phyloP scores from a whole-genome alignment of 106 monocot species.

The Dioscorea zingiberensis region DNA sequence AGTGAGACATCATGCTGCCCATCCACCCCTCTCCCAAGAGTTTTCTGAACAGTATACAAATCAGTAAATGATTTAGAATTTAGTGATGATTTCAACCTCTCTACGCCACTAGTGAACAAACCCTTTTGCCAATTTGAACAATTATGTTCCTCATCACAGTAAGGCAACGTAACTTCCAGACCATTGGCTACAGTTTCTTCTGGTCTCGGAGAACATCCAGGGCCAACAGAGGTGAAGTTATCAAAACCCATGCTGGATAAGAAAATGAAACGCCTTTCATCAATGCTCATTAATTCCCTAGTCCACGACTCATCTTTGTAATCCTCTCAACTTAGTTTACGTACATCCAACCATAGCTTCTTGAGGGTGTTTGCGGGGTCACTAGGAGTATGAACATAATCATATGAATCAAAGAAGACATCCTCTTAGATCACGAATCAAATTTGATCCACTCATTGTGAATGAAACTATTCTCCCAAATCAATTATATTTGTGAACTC shows the following conservation, averaged over 20 bases:
- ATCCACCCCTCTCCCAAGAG: no score
- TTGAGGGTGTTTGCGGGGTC: conserved; percentile 20
- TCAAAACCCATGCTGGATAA: conserved; percentile 30
- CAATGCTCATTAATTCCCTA: conserved; percentile 33
- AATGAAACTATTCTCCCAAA: conserved; percentile 1
- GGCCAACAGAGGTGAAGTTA: conserved; percentile 13
- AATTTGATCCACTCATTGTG: conserved; percentile 33
- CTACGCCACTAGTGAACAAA: no score
- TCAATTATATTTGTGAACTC: conserved; percentile 16
- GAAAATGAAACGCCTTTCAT: conserved; percentile 50
- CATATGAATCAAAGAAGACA: conserved; percentile 51
- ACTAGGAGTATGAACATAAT: conserved; percentile 18
- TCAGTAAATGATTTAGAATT: no score
- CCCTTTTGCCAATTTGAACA: no score
- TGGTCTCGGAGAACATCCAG: neutral
- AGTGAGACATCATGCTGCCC: conserved; percentile 2
- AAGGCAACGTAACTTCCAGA: conserved; percentile 10
- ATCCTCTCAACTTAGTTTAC: conserved; percentile 1
- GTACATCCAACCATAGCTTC: conserved; percentile 6
- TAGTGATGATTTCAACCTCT: no score
- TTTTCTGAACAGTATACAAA: no score
- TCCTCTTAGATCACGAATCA: conserved; percentile 24
- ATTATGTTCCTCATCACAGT: conserved; percentile 17
- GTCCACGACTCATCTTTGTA: conserved; percentile 40
- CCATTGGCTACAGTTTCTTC: conserved; percentile 4